Percentiles rank a stretch among this genome's conserved stretches.
phyloP scores from a whole-genome alignment of 179 eudicot species.

The Carnegiea gigantea region DNA sequence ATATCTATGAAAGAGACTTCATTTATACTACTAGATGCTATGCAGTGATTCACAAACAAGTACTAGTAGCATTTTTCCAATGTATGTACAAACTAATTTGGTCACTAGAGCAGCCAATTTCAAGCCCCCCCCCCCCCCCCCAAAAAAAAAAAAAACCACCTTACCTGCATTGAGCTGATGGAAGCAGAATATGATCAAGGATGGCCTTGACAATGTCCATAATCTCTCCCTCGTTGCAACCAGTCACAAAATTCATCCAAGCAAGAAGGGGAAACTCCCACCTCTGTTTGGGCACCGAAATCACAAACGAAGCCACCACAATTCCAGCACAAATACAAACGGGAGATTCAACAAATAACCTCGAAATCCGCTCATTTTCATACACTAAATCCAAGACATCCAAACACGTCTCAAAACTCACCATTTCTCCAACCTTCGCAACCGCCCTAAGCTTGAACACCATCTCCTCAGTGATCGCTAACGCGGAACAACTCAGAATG shows the following conservation, averaged over 20 bases:
- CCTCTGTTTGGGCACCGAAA: slow-evolving; percentile 61
- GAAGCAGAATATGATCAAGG: slow-evolving; percentile 37
- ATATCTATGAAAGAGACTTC: too few relatives aligned
- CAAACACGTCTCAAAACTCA: slow-evolving; percentile 62
- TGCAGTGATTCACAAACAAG: too few relatives aligned
- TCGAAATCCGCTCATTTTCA: slow-evolving; percentile 51
- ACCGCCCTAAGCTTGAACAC: slow-evolving; percentile 45
- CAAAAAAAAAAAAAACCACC: background rate
- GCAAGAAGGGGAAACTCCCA: slow-evolving; percentile 77
- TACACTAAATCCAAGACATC: slow-evolving; percentile 85
- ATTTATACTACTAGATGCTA: too few relatives aligned
- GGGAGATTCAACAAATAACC: slow-evolving; percentile 35
- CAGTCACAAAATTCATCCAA: slow-evolving; percentile 70
- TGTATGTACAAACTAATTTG: too few relatives aligned
- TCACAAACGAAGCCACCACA: slow-evolving; percentile 57
- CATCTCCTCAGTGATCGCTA: slow-evolving; percentile 55
- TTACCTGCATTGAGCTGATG: slow-evolving; percentile 1
- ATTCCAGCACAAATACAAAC: slow-evolving; percentile 48
- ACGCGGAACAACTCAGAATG: slow-evolving; percentile 40
- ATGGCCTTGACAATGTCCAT: slow-evolving; percentile 37
- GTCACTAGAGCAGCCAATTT: too few relatives aligned
- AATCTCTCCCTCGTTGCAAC: slow-evolving; percentile 50
- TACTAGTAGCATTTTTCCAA: too few relatives aligned
- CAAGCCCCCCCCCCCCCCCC: too few relatives aligned
- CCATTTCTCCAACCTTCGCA: slow-evolving; percentile 55